Percentiles rank a stretch among this genome's conserved stretches.
Conservation (phyloP, 495 filamentous ascomycete species). For the Endocarpon pusillum region DNA sequence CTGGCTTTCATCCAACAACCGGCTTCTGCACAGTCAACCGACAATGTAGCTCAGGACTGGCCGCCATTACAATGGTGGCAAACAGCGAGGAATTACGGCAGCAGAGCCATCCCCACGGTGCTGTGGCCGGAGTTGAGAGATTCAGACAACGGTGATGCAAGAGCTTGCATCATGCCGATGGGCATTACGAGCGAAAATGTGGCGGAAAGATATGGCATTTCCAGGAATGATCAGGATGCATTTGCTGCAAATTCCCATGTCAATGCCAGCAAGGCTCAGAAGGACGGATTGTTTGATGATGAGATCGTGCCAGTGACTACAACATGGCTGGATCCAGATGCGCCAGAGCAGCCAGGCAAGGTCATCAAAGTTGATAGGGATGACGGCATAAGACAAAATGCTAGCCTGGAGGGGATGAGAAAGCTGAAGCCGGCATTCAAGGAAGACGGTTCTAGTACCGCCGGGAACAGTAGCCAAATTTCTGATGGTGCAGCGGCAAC, state of each 20-base stretch:
- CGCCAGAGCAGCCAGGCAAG: conserved; percentile 44
- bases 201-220: conserved; percentile 57
- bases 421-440: conserved; percentile 77
- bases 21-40: conserved; percentile 75
- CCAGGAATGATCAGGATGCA: conserved; percentile 58
- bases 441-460: conserved; percentile 53
- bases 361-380: conserved; percentile 51
- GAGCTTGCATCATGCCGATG: conserved; percentile 89
- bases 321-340: conserved; percentile 34
- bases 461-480: conserved; percentile 75
- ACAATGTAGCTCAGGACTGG: conserved; percentile 63
- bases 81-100: conserved; percentile 75
- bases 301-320: conserved; percentile 65
- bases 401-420: conserved; percentile 49
- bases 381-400: conserved; percentile 60
- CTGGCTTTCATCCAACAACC: conserved; percentile 56
- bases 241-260: conserved; percentile 61
- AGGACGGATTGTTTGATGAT: conserved; percentile 47
- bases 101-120: conserved; percentile 61
- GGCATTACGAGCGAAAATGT: conserved; percentile 88
- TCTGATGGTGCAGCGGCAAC: conserved; percentile 76
- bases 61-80: conserved; percentile 53
- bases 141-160: conserved; percentile 45
- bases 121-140: conserved; percentile 60
- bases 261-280: conserved; percentile 51